Conservation (phyloP, 805 yeast species). For the Spathaspora passalidarum region DNA sequence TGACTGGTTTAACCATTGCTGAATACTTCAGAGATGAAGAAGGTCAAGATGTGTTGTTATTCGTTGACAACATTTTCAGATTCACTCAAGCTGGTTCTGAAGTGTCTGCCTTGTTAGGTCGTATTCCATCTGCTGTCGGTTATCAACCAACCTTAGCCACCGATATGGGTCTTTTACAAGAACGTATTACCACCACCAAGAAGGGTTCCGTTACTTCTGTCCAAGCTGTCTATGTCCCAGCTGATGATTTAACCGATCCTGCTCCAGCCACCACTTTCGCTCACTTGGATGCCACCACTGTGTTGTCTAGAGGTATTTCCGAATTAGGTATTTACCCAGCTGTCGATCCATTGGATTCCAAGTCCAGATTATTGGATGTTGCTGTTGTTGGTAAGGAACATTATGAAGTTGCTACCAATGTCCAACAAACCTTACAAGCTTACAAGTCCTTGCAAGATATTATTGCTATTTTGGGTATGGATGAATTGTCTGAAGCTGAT, state of each 20-base stretch:
- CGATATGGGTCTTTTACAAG: slow-evolving; percentile 99
- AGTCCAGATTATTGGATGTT: slow-evolving; percentile 96
- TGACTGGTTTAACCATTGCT: slow-evolving; percentile 99
- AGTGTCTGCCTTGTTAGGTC: slow-evolving; percentile 99
- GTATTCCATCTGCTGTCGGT: slow-evolving; percentile 99
- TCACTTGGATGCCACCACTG: slow-evolving; percentile 99
- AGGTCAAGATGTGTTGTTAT: slow-evolving; percentile 99
- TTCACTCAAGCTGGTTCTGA: slow-evolving; percentile 99
- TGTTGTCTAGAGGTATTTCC: slow-evolving; percentile 98
- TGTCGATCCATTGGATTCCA: slow-evolving; percentile 99
- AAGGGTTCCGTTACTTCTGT: slow-evolving; percentile 99
- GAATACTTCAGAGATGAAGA: slow-evolving; percentile 99
- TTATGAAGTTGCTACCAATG: slow-evolving; percentile 90
- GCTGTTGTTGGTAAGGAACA: slow-evolving; percentile 98
- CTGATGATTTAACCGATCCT: slow-evolving; percentile 99
- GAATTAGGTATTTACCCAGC: slow-evolving; percentile 99
- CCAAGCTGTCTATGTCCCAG: slow-evolving; percentile 99
- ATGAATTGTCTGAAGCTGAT: slow-evolving; percentile 97
- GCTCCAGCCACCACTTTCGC: slow-evolving; percentile 99
- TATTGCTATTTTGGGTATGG: slow-evolving; percentile 99
- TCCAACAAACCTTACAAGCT: slow-evolving; percentile 98
- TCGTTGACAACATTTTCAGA: slow-evolving; percentile 99
- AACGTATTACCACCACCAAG: slow-evolving; percentile 99
- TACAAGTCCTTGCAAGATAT: slow-evolving; percentile 99
- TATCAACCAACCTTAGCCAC: slow-evolving; percentile 99